Evolutionary conservation across 1,139 yeast species (phyloP), one percentile per base, ranked within the genome.

Genomic region (Pichia sp.): DNA sequence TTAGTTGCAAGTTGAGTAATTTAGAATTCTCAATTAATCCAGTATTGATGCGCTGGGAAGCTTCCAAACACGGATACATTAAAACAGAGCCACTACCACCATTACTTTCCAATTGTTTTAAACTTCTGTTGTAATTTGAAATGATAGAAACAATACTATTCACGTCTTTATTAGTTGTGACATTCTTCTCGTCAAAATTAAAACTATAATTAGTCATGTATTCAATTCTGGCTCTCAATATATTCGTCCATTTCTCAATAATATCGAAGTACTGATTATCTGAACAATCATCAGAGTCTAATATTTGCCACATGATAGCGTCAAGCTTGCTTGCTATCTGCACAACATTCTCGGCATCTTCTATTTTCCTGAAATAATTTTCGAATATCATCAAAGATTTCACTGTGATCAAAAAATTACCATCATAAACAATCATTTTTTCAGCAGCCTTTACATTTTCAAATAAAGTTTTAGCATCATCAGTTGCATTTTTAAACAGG

Each of bases 391-490:
- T 36, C 9, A 49, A 29, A 8, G 40, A 3, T 11, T 39, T 32
- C 4, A 48, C 29, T 23, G 39, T 31, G 4, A 36, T n/a, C 5
- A 45, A 10, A 2, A 31, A 7, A 42, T 45, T 43, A 5, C 27
- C 29, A 28, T 44, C 44, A 35, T 44, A 39, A 7, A 36, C 35
- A 3, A 50, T 40, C 2, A 36, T 27, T 2, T 47, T 38, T 36
- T 49, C 46, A 2, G 39, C 26, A 4, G 37, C 38, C 32, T 46
- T 45, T 5, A 52, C 51, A 3, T 38, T 27, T 4, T 39, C 27
- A 26, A 50, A 37, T 33, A 44, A 46, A 7, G 39, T 37, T 33
- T 52, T 37, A 1, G 61, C 50, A 23, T 46, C 35, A 0, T 39
- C 38, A 1, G 43, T n/a, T 4, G 51, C 41, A 32, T 48, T 45